Evolutionary conservation across 768 basidiomycete genomes (phyloP).

Genomic region (Amyloporia xantha): DNA sequence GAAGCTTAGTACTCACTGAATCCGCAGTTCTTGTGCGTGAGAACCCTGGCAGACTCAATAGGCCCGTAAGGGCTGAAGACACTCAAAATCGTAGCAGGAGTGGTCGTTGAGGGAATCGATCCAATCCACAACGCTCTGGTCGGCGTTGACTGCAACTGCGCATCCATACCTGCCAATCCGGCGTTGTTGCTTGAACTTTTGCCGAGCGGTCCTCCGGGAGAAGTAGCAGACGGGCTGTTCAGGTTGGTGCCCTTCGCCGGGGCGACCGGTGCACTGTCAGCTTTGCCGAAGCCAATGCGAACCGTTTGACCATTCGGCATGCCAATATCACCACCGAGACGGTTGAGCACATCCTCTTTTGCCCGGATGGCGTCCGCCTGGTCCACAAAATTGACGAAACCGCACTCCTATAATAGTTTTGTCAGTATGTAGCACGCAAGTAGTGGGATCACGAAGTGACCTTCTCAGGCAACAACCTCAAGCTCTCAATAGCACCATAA

Average conservation of each 20-base stretch:
- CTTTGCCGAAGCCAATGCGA: constrained; percentile 96
- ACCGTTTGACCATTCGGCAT: constrained; percentile 95
- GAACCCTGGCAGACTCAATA: constrained; percentile 92
- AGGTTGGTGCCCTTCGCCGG: constrained; percentile 70
- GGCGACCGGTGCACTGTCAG: constrained; percentile 90
- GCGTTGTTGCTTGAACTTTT: constrained; percentile 44
- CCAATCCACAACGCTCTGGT: constrained; percentile 98
- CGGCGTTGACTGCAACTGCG: constrained; percentile 84
- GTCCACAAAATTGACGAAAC: constrained; percentile 98
- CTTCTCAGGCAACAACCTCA: constrained; percentile 95
- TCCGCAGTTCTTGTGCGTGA: constrained; percentile 97
- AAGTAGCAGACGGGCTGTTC: constrained; percentile 57
- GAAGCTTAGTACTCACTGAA: constrained; percentile 50
- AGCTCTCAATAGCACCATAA: constrained; percentile 94
- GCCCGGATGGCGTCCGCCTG: constrained; percentile 94
- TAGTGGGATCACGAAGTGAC: constrained; percentile 33
- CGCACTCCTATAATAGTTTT: constrained; percentile 69
- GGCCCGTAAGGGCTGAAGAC: constrained; percentile 97
- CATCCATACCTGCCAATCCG: constrained; percentile 66
- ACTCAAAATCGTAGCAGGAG: constrained; percentile 88
- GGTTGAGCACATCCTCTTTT: constrained; percentile 95
- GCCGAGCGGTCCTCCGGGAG: constrained; percentile 40
- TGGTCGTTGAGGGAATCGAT: constrained; percentile 91
- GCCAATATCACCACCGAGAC: constrained; percentile 89
- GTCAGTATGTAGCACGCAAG: constrained; percentile 4